Conservation (phyloP, 495 filamentous ascomycete genomes). For the Aspergillus coremiiformis region DNA sequence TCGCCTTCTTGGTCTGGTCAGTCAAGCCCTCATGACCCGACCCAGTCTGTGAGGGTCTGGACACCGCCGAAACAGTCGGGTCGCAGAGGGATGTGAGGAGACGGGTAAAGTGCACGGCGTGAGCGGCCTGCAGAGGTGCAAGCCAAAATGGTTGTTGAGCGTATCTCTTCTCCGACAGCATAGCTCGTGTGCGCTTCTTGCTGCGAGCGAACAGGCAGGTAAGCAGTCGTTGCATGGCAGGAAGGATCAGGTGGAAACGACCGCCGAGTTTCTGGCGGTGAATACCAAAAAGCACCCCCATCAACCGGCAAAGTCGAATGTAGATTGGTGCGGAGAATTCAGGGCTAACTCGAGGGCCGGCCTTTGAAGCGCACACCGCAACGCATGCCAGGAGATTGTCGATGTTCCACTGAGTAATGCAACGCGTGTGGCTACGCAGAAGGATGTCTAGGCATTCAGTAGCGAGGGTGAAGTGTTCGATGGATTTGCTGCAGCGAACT, state of each 20-base stretch:
- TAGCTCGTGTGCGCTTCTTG: conserved; percentile 40
- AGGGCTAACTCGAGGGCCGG: conserved; percentile 29
- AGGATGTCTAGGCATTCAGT: conserved; percentile 49
- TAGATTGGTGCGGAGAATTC: conserved; percentile 48
- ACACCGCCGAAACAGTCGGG: conserved; percentile 65
- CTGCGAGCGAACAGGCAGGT: conserved; percentile 53
- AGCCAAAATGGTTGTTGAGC: conserved; percentile 40
- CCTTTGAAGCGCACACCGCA: conserved; percentile 42
- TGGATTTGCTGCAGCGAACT: conserved; percentile 29
- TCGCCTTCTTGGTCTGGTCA: conserved; percentile 69
- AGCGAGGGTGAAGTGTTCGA: conserved; percentile 50
- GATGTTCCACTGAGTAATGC: conserved; percentile 63
- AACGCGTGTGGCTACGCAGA: conserved; percentile 45
- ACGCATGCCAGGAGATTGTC: conserved; percentile 55
- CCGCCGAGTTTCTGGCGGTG: conserved; percentile 61
- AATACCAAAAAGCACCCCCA: conserved; percentile 47
- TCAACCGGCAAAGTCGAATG: conserved; percentile 52
- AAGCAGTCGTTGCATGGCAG: conserved; percentile 56
- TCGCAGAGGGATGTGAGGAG: conserved; percentile 72
- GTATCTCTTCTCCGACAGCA: conserved; percentile 14
- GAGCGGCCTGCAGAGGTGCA: conserved; percentile 35
- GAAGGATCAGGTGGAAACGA: conserved; percentile 63
- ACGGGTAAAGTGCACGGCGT: conserved; percentile 59
- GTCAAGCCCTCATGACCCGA: conserved; percentile 46
- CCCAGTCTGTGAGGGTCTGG: conserved; percentile 35